phyloP scores from a whole-genome alignment of 352 stramenopile species.

The Pseudoperonospora humuli region DNA sequence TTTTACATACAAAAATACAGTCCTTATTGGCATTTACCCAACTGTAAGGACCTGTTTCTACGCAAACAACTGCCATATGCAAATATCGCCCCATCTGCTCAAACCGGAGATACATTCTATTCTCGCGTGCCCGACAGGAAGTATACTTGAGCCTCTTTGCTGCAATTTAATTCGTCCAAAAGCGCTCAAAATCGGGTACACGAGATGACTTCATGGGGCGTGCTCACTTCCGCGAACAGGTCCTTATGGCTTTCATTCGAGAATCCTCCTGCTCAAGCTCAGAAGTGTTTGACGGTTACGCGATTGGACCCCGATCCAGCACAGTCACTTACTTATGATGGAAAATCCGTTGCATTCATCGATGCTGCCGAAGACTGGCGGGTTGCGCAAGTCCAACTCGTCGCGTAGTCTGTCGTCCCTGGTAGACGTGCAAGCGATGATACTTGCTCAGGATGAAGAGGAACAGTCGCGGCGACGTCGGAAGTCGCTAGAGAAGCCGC shows the following conservation, averaged over 20 bases:
- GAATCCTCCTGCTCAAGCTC: background rate
- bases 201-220: background rate
- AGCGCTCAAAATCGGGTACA: background rate
- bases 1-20: too few species aligned
- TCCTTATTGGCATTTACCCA: too few species aligned
- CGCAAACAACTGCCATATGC: too few species aligned
- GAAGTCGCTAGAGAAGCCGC: conserved; percentile 46
- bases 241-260: background rate
- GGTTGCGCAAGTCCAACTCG: conserved; percentile 50
- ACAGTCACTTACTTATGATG: conserved; percentile 18
- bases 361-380: conserved; percentile 17
- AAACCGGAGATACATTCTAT: conserved; percentile 9
- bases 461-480: conserved; percentile 32
- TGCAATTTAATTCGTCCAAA: background rate
- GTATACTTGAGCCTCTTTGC: background rate
- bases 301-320: background rate
- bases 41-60: too few species aligned
- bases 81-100: conserved; percentile 13
- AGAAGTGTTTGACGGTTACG: background rate
- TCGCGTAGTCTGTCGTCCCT: conserved; percentile 41
- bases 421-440: conserved; percentile 29
- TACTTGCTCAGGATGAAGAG: conserved; percentile 38
- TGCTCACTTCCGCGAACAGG: conserved; percentile 19
- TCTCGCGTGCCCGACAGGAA: background rate
- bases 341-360: conserved; percentile 27